These are phyloP conservation scores for Ophiostoma sp. DNA, from an alignment of 2,329 filamentous ascomycete genomes.

Conservation along the genomic window DNA sequence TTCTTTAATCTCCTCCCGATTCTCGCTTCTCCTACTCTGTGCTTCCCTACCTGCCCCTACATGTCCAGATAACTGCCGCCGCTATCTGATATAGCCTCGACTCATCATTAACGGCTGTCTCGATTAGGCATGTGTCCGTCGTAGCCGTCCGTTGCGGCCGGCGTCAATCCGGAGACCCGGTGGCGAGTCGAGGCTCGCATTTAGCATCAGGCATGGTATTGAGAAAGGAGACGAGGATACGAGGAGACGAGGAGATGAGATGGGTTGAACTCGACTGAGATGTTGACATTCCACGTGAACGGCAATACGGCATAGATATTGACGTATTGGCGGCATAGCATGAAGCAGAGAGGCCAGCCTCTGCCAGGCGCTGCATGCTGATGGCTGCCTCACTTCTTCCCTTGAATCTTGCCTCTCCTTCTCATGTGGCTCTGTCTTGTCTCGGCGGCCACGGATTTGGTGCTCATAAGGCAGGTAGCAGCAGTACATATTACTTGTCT, in stretches of 20 bases:
- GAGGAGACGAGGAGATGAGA: too few relatives aligned
- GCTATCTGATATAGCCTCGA: neutral
- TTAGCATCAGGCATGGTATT: neutral
- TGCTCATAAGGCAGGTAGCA: neutral
- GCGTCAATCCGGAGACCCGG: neutral
- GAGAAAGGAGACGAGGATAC: neutral
- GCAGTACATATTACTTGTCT: neutral
- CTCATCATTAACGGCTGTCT: neutral
- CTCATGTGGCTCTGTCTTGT: neutral
- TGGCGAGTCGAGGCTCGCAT: neutral
- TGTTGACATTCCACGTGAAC: neutral
- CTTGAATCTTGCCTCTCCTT: too few relatives aligned
- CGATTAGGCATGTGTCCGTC: neutral
- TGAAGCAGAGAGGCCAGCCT: neutral
- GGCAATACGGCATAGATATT: neutral
- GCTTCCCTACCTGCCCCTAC: neutral
- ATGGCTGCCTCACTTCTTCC: too few relatives aligned
- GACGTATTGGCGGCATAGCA: neutral
- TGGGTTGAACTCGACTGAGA: neutral
- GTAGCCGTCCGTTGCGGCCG: neutral
- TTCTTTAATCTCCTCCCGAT: neutral
- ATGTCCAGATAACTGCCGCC: neutral
- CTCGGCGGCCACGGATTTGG: neutral
- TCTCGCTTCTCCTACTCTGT: neutral
- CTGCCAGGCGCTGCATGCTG: too few relatives aligned